These are phyloP conservation scores for Rossbeevera mucosa DNA, from an alignment of 768 basidiomycete species.

Conservation along the genomic window DNA sequence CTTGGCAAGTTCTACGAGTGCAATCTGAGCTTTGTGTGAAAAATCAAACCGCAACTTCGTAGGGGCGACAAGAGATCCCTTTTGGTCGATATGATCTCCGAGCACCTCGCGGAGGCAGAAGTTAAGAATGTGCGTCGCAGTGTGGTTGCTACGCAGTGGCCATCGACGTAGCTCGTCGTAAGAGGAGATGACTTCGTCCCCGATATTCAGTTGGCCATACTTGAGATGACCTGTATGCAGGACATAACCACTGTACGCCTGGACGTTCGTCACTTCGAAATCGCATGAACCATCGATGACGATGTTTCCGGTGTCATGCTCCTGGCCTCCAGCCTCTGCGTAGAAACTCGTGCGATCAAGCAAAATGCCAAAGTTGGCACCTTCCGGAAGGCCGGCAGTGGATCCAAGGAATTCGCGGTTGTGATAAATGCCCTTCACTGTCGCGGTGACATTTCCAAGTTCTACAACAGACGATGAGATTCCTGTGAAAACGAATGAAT, in stretches of 20 bases:
- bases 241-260: constrained; percentile 93
- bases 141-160: constrained; percentile 97
- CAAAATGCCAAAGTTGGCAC: constrained; percentile 72
- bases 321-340: constrained; percentile 96
- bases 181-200: constrained; percentile 78
- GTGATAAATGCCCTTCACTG: constrained; percentile 80
- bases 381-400: constrained; percentile 62
- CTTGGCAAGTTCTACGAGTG: constrained; percentile 67
- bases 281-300: constrained; percentile 88
- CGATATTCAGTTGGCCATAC: constrained; percentile 78
- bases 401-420: constrained; percentile 69
- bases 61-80: constrained; percentile 94
- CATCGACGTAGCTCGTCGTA: constrained; percentile 96
- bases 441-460: constrained; percentile 71
- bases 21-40: constrained; percentile 88
- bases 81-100: constrained; percentile 97
- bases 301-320: constrained; percentile 93
- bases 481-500: background rate
- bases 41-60: constrained; percentile 97
- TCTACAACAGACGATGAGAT: constrained; percentile 39
- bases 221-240: constrained; percentile 88
- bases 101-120: constrained; percentile 87
- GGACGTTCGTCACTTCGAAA: constrained; percentile 91
- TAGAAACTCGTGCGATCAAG: constrained; percentile 95
- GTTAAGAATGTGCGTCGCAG: constrained; percentile 97